phyloP scores from a whole-genome alignment of 176 grass and related monocot species.

The Oryza glaberrima region DNA sequence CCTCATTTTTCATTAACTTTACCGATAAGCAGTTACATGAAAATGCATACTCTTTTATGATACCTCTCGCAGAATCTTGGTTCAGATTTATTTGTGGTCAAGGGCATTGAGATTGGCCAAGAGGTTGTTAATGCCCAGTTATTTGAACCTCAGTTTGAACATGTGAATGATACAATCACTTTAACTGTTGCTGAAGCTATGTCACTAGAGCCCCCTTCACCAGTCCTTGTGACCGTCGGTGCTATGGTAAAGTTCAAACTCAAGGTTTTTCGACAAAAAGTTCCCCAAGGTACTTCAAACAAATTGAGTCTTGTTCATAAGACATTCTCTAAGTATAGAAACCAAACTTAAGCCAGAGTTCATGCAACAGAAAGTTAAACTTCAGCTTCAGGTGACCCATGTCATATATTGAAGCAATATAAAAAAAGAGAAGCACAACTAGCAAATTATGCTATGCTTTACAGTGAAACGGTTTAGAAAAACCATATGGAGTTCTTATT shows the following conservation, averaged over 20 bases:
- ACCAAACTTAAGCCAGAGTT: not conserved
- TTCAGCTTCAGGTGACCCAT: not conserved
- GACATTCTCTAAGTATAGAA: slow-evolving; percentile 1
- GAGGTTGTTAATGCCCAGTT: slow-evolving; percentile 80
- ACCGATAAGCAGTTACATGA: slow-evolving; percentile 17
- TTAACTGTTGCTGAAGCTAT: slow-evolving; percentile 97
- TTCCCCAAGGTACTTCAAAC: slow-evolving; percentile 61
- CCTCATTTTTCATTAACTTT: slow-evolving; percentile 31
- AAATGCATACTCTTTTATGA: slow-evolving; percentile 31
- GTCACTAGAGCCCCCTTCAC: slow-evolving; percentile 91
- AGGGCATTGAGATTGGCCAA: slow-evolving; percentile 86
- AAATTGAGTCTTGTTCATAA: slow-evolving; percentile 26
- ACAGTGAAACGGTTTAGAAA: slow-evolving; percentile 14
- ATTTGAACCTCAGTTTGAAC: slow-evolving; percentile 81
- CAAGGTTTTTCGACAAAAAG: slow-evolving; percentile 81
- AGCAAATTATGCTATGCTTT: not conserved
- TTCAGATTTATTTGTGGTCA: slow-evolving; percentile 92
- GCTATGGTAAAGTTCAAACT: slow-evolving; percentile 72
- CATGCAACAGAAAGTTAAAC: slow-evolving; percentile 8
- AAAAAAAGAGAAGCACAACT: slow-evolving; percentile 2
- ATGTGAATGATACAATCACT: slow-evolving; percentile 72
- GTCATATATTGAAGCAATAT: slow-evolving; percentile 16
- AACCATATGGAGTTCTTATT: slow-evolving; percentile 5
- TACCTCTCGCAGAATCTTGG: slow-evolving; percentile 66
- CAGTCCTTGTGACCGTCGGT: slow-evolving; percentile 85